Evolutionary conservation across 139 green algal genomes (phyloP), one percentile per base, ranked within the genome.

Genomic region (Pycnococcus provasolii): DNA sequence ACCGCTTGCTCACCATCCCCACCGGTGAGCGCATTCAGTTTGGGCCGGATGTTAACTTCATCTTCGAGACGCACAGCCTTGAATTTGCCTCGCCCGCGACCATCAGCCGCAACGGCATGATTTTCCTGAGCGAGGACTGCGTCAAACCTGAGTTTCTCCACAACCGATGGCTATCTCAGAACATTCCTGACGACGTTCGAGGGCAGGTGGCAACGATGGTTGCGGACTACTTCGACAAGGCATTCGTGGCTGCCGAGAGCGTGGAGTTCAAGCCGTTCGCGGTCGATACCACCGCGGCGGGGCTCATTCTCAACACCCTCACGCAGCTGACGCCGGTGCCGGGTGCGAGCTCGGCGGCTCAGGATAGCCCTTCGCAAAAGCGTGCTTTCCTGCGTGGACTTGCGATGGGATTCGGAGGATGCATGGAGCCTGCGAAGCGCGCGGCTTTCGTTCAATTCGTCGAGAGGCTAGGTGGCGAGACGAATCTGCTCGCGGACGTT

Each of bases 11-110:
- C 5, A 94, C 87, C 4, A 83, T 72, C 8, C 86, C 87, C 52
- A 90, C 81, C 52, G 86, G 86, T 39, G 86, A 94, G 79, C 83
- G 87, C 70, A 88, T 94, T 52, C 84, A 90, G 70, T 89, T 94
- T 74, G 80, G 76, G 39, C 78, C 77, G 73, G 90, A 91, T 69
- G 77, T 92, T 54, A 92, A 91, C 75, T 88, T 91, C 65, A 84
- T 95, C 41, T 95, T 95, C 51, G 88, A 95, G 67, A 89, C 83
- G 68, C 73, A 88, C 71, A 80, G 72, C 60, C 78, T 94, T 13
- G 70, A 85, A 48, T 90, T 85, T 75, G 88, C 88, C 0, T 91
- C 87, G 3, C 88, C 86, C 4, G 86, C 88, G 40, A 94, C 88
- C 1, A 79, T 93, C n/a, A 89, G 80, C 0, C 83, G 85, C 59